phyloP scores from a whole-genome alignment of 2,329 filamentous ascomycete genomes.

The Nakataea oryzae region DNA sequence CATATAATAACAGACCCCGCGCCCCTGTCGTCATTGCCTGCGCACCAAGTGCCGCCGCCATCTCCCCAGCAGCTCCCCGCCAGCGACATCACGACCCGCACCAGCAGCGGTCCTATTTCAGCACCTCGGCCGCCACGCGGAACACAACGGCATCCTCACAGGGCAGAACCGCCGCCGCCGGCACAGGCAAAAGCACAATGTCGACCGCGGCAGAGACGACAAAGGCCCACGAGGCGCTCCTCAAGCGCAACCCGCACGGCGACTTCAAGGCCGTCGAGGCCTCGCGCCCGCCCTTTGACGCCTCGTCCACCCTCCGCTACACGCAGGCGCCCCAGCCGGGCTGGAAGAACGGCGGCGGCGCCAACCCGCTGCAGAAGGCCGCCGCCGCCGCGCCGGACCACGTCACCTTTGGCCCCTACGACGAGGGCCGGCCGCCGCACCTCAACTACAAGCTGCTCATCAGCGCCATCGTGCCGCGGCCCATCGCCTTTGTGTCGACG shows the following conservation, averaged over 20 bases:
- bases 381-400: slow-evolving; percentile 31
- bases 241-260: slow-evolving; percentile 55
- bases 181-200: not conserved
- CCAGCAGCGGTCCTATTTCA: not conserved
- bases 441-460: slow-evolving; percentile 93
- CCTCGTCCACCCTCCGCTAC: slow-evolving; percentile 34
- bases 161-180: no score
- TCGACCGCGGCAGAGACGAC: slow-evolving; percentile 1
- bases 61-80: not conserved
- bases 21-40: not conserved
- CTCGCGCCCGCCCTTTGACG: slow-evolving; percentile 50
- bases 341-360: slow-evolving; percentile 57
- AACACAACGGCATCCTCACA: not conserved
- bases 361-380: slow-evolving; percentile 37
- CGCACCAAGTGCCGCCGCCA: no score
- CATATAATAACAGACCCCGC: not conserved
- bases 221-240: slow-evolving; percentile 15
- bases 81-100: not conserved
- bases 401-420: slow-evolving; percentile 73
- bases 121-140: not conserved
- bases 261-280: slow-evolving; percentile 68
- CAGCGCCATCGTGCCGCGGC: slow-evolving; percentile 70
- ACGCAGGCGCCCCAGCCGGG: slow-evolving; percentile 53
- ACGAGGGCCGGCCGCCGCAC: slow-evolving; percentile 50
- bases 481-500: slow-evolving; percentile 58